Conservation (phyloP, 441 rosid genomes). For the Biscutella auriculata region DNA sequence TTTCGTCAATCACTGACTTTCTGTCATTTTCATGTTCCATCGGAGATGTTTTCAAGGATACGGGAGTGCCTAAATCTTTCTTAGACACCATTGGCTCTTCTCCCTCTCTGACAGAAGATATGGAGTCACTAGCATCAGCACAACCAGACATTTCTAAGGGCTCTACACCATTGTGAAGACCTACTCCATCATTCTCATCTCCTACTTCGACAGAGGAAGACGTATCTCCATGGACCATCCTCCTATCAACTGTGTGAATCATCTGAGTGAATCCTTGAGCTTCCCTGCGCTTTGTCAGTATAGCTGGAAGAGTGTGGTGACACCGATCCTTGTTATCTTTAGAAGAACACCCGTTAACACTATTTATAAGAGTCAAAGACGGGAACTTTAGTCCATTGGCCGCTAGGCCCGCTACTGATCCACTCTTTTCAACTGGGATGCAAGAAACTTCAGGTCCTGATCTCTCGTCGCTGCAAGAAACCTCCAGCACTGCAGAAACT, state of each 20-base stretch:
- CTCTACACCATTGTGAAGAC: constrained; percentile 15
- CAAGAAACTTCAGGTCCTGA: constrained; percentile 24
- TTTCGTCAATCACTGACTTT: constrained; percentile 9
- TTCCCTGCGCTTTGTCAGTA: constrained; percentile 60
- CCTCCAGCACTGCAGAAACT: constrained; percentile 20
- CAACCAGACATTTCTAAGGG: constrained; percentile 20
- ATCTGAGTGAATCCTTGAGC: constrained; percentile 58
- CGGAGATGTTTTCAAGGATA: constrained; percentile 3
- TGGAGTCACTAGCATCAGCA: constrained; percentile 15
- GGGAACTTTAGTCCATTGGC: constrained; percentile 28
- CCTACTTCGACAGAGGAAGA: constrained; percentile 31
- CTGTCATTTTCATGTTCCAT: constrained; percentile 11
- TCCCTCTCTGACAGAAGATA: constrained; percentile 8
- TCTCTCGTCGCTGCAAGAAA: constrained; percentile 16
- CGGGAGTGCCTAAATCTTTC: background rate
- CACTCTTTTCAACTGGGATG: constrained; percentile 27
- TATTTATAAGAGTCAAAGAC: constrained; percentile 20
- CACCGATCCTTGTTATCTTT: constrained; percentile 26
- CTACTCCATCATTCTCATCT: constrained; percentile 21
- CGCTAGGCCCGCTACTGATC: constrained; percentile 17
- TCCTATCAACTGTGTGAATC: constrained; percentile 45
- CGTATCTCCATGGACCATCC: constrained; percentile 29
- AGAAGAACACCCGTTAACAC: constrained; percentile 31
- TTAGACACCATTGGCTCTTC: background rate
- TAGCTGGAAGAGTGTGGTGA: constrained; percentile 54